Conservation (phyloP, 352 stramenopile species). For the Pythium coloratum region DNA sequence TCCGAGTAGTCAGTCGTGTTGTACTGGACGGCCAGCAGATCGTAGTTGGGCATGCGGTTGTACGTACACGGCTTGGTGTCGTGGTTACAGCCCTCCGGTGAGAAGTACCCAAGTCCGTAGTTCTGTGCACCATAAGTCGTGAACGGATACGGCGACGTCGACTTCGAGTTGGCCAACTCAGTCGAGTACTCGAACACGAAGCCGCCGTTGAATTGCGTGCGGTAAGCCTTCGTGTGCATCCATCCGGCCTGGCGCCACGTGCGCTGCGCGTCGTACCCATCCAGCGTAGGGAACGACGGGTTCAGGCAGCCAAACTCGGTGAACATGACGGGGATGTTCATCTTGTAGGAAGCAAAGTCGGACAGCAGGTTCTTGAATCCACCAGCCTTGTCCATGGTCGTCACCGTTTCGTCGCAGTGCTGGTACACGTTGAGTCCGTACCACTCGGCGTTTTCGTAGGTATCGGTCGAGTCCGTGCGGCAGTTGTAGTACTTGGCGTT, state of each 20-base stretch:
- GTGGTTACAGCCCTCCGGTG: conserved; percentile 69
- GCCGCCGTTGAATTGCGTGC: conserved; percentile 60
- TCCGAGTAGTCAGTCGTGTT: conserved; percentile 37
- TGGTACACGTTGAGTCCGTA: conserved; percentile 87
- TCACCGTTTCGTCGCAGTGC: conserved; percentile 57
- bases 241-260: conserved; percentile 62
- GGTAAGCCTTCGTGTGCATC: conserved; percentile 47
- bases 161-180: conserved; percentile 67
- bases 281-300: conserved; percentile 50
- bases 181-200: conserved; percentile 87
- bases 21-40: conserved; percentile 59
- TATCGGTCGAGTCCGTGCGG: conserved; percentile 58
- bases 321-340: conserved; percentile 75
- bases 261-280: conserved; percentile 63
- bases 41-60: conserved; percentile 77
- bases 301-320: conserved; percentile 84
- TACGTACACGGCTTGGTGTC: conserved; percentile 49
- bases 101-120: conserved; percentile 88
- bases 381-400: conserved; percentile 31
- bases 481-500: conserved; percentile 89
- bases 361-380: conserved; percentile 67
- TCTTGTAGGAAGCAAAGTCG: conserved; percentile 55
- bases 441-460: conserved; percentile 81
- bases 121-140: conserved; percentile 70
- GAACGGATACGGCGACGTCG: conserved; percentile 63